Percentiles rank a stretch among this genome's conserved stretches.
Conservation (phyloP, 371 early-diverging fungal species). For the Lichtheimia hyalospora region DNA sequence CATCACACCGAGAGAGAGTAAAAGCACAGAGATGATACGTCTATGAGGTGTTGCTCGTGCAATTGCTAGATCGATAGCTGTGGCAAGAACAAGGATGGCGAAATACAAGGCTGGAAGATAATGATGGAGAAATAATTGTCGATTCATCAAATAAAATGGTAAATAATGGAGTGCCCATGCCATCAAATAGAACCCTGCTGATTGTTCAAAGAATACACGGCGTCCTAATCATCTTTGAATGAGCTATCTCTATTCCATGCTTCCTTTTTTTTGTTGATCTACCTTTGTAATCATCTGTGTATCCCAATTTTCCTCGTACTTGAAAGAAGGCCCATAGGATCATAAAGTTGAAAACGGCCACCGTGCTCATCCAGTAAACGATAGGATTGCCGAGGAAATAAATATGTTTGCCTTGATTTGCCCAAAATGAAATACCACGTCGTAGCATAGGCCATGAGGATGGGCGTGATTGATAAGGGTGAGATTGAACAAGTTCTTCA, state of each 20-base stretch:
- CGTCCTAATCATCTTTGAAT: constrained; percentile 8
- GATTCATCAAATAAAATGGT: constrained; percentile 93
- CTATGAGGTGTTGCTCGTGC: background rate
- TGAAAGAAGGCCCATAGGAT: constrained; percentile 63
- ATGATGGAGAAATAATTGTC: constrained; percentile 97
- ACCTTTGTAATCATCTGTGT: constrained; percentile 62
- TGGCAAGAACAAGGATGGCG: constrained; percentile 71
- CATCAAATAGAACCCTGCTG: constrained; percentile 78
- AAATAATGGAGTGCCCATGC: constrained; percentile 94
- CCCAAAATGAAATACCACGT: constrained; percentile 93
- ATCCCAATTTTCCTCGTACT: constrained; percentile 72
- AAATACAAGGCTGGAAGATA: constrained; percentile 94
- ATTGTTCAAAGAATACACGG: constrained; percentile 50
- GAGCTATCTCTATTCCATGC: background rate
- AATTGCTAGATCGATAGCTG: constrained; percentile 66
- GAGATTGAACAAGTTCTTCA: constrained; percentile 77
- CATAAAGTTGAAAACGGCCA: constrained; percentile 63
- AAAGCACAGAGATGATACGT: constrained; percentile 38
- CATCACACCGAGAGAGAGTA: constrained; percentile 43
- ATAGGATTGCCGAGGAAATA: constrained; percentile 98
- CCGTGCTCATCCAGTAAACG: constrained; percentile 83
- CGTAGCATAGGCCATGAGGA: constrained; percentile 82
- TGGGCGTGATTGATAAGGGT: constrained; percentile 88
- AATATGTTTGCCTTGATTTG: constrained; percentile 64
- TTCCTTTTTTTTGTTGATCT: constrained; percentile 7